A percentile compares a stretch with the other conserved stretches of the same genome.
These are phyloP conservation scores for Daldinia vernicosa DNA, from an alignment of 495 filamentous ascomycete species.

Conservation along the genomic window DNA sequence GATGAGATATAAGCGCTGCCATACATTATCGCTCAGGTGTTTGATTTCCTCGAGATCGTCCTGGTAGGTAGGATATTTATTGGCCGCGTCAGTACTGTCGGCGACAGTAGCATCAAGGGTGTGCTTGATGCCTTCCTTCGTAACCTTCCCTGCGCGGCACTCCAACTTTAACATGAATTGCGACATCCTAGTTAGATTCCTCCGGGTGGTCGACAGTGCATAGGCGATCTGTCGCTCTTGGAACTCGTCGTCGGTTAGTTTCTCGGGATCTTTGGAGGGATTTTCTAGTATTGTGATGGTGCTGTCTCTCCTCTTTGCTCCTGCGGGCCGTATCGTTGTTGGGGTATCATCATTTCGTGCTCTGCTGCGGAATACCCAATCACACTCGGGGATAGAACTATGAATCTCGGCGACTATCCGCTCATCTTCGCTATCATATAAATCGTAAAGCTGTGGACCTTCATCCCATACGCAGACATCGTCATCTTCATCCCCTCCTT, in stretches of 20 bases:
- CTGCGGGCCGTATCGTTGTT: neutral
- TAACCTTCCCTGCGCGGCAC: constrained; percentile 39
- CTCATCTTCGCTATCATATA: constrained; percentile 23
- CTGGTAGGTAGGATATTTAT: neutral
- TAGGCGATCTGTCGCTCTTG: constrained; percentile 28
- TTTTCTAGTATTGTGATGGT: neutral
- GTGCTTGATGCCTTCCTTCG: constrained; percentile 41
- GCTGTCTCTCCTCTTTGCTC: neutral
- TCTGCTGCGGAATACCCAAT: neutral
- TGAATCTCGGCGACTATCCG: neutral
- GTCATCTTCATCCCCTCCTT: constrained; percentile 32
- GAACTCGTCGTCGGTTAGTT: constrained; percentile 23
- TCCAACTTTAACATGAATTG: constrained; percentile 45
- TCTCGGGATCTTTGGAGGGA: neutral
- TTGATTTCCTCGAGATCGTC: constrained; percentile 39
- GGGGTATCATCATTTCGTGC: neutral
- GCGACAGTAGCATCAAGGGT: constrained; percentile 43
- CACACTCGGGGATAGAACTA: neutral
- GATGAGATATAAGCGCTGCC: constrained; percentile 39
- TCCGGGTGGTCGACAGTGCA: constrained; percentile 25
- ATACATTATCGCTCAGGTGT: constrained; percentile 28
- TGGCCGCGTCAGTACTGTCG: constrained; percentile 11
- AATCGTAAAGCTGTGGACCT: constrained; percentile 14
- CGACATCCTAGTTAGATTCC: constrained; percentile 38
- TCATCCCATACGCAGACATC: constrained; percentile 37